phyloP scores from a whole-genome alignment of 2,329 filamentous ascomycete genomes.

The Colletotrichum magnum region DNA sequence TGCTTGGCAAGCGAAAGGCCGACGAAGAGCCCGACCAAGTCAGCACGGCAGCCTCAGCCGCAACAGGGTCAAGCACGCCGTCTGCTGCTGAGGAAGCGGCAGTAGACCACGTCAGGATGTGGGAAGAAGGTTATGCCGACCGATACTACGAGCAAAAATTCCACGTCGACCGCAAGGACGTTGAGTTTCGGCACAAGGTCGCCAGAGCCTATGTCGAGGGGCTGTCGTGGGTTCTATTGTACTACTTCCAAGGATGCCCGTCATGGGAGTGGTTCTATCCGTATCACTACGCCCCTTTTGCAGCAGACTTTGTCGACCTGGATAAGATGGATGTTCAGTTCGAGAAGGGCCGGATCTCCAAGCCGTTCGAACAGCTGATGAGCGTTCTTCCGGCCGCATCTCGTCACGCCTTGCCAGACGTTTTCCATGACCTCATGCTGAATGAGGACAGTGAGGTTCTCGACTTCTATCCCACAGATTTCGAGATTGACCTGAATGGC shows the following conservation, averaged over 20 bases:
- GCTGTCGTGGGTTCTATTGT: conserved; percentile 93
- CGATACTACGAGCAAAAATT: conserved; percentile 99
- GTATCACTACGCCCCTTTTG: conserved; percentile 98
- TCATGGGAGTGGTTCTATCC: conserved; percentile 99
- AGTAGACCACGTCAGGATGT: conserved; percentile 87
- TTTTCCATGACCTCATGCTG: conserved; percentile 93
- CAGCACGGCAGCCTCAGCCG: conserved; percentile 71
- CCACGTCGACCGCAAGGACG: conserved; percentile 82
- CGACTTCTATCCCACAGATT: conserved; percentile 97
- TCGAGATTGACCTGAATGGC: conserved; percentile 93
- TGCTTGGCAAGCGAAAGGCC: conserved; percentile 83
- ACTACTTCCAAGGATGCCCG: conserved; percentile 98
- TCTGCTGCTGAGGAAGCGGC: conserved; percentile 73
- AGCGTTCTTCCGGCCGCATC: conserved; percentile 95
- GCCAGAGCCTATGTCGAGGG: conserved; percentile 94
- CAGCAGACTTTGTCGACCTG: conserved; percentile 91
- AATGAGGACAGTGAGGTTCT: conserved; percentile 91
- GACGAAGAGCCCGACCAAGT: conserved; percentile 75
- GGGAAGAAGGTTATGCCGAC: conserved; percentile 96
- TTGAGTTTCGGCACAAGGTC: conserved; percentile 90
- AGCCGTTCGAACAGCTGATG: conserved; percentile 97
- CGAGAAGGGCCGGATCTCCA: conserved; percentile 86
- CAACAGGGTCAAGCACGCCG: conserved; percentile 64
- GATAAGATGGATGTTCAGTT: conserved; percentile 85
- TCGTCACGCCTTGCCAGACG: conserved; percentile 88